Evolutionary conservation across 371 early-diverging fungal genomes (phyloP), one percentile per base, ranked within the genome.

Genomic region (Apophysomyces sp.): DNA sequence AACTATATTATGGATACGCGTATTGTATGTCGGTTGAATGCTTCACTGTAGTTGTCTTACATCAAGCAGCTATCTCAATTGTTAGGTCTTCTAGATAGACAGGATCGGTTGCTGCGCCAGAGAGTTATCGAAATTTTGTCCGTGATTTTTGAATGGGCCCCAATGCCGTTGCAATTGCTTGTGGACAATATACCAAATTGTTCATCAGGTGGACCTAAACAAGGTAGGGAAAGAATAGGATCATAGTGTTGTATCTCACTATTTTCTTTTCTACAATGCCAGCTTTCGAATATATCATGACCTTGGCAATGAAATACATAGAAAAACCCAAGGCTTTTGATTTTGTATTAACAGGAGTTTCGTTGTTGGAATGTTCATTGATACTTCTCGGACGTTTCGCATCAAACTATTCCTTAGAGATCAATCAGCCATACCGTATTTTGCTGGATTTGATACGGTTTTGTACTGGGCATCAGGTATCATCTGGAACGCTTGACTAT

Each of bases 111-210:
- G 13, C 58, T 72, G n/a, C 60, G 72, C 18, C 49, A 37, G 11
- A 60, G 69, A 13, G 64, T 68, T 3, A 37, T 76, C 9, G 79
- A 78, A 36, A 73, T 78, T 1, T 12, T 76, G n/a, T 65, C 65
- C 9, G 58, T 52, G 1, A 32, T 78, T 15, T 66, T 72, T 55
- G 44, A 63, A 9, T 75, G 68, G 69, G 69, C 63, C 12, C 51
- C 62, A 3, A 44, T 62, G 32, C 76, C 76, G 9, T 32, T 69
- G n/a, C 16, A 18, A 18, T 13, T 71, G 9, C 32, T 71, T 39
- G 3, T 54, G 29, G 57, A 56, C 9, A 21, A 44, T 21, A 0
- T 21, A 44, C 0, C 49, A 21, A n/a, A 44, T 2, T 21, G 21
- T 7, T 5, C 4, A 9, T 18, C 49, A 4, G 21, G 21, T 32